A percentile compares a stretch with the other conserved stretches of the same genome.
These are phyloP conservation scores for Nemania sp. DNA, from an alignment of 2,329 filamentous ascomycete species.

Conservation along the genomic window DNA sequence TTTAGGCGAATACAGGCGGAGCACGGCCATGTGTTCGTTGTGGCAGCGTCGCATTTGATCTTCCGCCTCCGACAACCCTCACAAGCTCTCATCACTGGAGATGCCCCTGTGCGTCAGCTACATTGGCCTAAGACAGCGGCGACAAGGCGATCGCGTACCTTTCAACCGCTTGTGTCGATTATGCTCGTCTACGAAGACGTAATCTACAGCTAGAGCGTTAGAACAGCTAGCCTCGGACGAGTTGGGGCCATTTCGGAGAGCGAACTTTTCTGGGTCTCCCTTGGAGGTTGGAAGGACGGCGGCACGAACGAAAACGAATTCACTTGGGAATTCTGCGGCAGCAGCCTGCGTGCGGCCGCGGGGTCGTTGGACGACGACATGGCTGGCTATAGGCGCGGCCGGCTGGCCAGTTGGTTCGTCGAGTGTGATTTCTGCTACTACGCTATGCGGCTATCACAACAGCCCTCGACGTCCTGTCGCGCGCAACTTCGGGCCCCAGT, in stretches of 20 bases:
- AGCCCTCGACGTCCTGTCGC: slow-evolving; percentile 24
- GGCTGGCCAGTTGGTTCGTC: slow-evolving; percentile 35
- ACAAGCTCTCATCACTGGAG: slow-evolving; percentile 89
- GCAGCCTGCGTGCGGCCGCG: slow-evolving; percentile 60
- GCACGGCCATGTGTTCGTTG: slow-evolving; percentile 96
- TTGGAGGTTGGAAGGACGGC: slow-evolving; percentile 58
- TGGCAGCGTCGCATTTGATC: slow-evolving; percentile 97
- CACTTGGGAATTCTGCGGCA: slow-evolving; percentile 71
- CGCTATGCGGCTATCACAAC: slow-evolving; percentile 14
- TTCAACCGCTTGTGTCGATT: slow-evolving; percentile 97
- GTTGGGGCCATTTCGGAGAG: slow-evolving; percentile 24
- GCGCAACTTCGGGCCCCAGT: slow-evolving; percentile 15
- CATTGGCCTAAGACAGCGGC: slow-evolving; percentile 2
- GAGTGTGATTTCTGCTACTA: too few relatives aligned
- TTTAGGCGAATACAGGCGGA: slow-evolving; percentile 91
- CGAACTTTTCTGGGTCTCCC: slow-evolving; percentile 85
- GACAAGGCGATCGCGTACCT: slow-evolving; percentile 56
- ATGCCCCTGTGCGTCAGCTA: slow-evolving; percentile 28
- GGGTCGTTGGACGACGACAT: slow-evolving; percentile 62
- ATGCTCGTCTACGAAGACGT: slow-evolving; percentile 98
- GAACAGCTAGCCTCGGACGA: slow-evolving; percentile 13
- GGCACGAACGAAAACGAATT: slow-evolving; percentile 77
- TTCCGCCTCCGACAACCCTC: slow-evolving; percentile 93
- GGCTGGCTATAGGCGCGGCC: slow-evolving; percentile 2
- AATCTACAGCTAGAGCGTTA: slow-evolving; percentile 61